Evolutionary conservation across 2,329 filamentous ascomycete genomes (phyloP).

Genomic region (Fusarium temperatum): DNA sequence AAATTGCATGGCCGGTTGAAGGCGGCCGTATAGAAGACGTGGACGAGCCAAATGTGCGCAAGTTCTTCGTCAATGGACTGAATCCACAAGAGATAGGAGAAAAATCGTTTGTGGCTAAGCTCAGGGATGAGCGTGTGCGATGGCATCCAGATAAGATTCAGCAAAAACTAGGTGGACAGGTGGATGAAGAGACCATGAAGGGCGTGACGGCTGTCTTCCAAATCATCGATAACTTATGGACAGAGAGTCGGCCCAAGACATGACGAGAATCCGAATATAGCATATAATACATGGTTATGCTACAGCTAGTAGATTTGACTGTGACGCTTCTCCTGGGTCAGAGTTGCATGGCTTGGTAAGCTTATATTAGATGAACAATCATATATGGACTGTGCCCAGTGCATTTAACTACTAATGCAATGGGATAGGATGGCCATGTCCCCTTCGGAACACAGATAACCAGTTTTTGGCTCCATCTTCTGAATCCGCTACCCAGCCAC

Average conservation of each 20-base stretch:
- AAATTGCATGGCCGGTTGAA: constrained; percentile 77
- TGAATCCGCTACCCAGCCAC: neutral
- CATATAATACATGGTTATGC: neutral
- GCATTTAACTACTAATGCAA: no score
- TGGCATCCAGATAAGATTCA: constrained; percentile 99
- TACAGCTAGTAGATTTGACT: neutral
- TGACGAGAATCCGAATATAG: neutral
- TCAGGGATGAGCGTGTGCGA: constrained; percentile 87
- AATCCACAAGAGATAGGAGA: constrained; percentile 55
- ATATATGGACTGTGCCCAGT: neutral
- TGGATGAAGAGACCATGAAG: constrained; percentile 77
- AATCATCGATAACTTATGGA: constrained; percentile 84
- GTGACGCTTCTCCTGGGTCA: neutral
- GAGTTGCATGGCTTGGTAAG: neutral
- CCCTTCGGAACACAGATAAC: neutral
- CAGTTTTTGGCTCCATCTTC: neutral
- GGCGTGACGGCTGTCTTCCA: constrained; percentile 92
- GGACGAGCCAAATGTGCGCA: constrained; percentile 67
- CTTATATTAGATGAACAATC: neutral
- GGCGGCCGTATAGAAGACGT: constrained; percentile 66
- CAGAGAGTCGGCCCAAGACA: constrained; percentile 59
- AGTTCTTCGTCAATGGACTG: constrained; percentile 70
- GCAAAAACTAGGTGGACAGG: constrained; percentile 79
- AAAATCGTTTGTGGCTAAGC: constrained; percentile 55
- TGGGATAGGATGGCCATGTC: neutral